A percentile compares a stretch with the other conserved stretches of the same genome.
Conservation (phyloP, 2,329 filamentous ascomycete species). For the Onygenales sp. region DNA sequence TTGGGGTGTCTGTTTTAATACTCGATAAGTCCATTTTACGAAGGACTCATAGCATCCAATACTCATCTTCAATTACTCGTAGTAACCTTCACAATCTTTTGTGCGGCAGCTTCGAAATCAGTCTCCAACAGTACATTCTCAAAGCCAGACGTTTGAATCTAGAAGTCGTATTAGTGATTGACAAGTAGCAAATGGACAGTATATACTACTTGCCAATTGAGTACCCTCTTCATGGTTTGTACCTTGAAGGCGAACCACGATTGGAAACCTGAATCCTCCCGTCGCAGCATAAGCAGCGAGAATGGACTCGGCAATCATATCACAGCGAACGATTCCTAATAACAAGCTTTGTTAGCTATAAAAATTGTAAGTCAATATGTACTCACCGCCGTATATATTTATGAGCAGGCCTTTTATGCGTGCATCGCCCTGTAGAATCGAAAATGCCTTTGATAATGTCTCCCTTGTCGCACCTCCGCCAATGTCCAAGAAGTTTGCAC, state of each 20-base stretch:
- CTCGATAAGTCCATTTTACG: no score
- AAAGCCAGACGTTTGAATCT: no score
- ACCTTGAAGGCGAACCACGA: constrained; percentile 41
- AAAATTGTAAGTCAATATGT: background rate
- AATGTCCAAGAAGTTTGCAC: constrained; percentile 26
- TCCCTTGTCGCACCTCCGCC: constrained; percentile 21
- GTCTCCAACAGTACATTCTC: no score
- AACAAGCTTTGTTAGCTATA: background rate
- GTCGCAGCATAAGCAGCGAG: constrained; percentile 32
- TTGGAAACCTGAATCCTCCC: constrained; percentile 31
- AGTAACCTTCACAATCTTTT: no score
- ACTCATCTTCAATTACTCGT: no score
- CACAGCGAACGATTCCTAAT: constrained; percentile 40
- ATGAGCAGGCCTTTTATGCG: constrained; percentile 38
- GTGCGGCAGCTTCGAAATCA: no score
- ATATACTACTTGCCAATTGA: no score
- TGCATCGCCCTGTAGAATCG: constrained; percentile 17
- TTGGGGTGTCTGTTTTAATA: no score
- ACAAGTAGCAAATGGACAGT: no score
- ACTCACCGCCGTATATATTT: constrained; percentile 41
- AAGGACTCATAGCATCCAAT: no score
- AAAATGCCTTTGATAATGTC: constrained; percentile 21
- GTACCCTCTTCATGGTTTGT: constrained; percentile 31
- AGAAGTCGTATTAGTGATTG: no score
- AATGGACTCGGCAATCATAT: constrained; percentile 45